These are phyloP conservation scores for Thalassia testudinum DNA, from an alignment of 116 monocot species.

Conservation along the genomic window DNA sequence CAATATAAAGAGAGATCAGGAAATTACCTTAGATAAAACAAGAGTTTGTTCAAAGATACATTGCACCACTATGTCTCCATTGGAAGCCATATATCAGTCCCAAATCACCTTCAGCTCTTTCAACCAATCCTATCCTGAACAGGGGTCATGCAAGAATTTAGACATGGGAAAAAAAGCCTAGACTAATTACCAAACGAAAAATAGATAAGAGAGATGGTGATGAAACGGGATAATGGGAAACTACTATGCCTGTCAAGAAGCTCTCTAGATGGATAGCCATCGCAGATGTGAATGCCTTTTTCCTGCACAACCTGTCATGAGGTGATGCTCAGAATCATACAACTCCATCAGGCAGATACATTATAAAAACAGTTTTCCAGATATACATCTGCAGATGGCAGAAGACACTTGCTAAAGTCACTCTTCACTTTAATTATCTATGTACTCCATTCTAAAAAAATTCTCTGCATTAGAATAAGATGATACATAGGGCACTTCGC, in stretches of 20 bases:
- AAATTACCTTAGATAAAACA: too few relatives aligned
- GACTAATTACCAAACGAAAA: too few relatives aligned
- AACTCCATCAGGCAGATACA: too few relatives aligned
- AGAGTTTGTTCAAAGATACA: slow-evolving; percentile 24
- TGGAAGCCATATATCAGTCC: slow-evolving; percentile 98
- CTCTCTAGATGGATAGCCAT: slow-evolving; percentile 91
- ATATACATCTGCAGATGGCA: too few relatives aligned
- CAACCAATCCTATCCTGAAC: slow-evolving; percentile 48
- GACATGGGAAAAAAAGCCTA: not conserved
- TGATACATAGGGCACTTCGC: too few relatives aligned
- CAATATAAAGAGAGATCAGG: too few relatives aligned
- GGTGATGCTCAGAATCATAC: too few relatives aligned
- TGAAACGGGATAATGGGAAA: not conserved
- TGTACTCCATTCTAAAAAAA: too few relatives aligned
- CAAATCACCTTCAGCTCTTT: slow-evolving; percentile 82
- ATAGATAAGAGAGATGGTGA: not conserved
- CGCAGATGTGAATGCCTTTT: slow-evolving; percentile 87
- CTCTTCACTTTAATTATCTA: too few relatives aligned
- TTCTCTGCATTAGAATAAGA: too few relatives aligned
- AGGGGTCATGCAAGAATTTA: slow-evolving; percentile 1
- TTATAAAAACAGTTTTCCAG: too few relatives aligned
- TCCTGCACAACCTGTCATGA: slow-evolving; percentile 77
- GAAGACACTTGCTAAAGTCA: too few relatives aligned
- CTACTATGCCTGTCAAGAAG: slow-evolving; percentile 62
- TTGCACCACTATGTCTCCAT: slow-evolving; percentile 95